Base-by-base conservation (phyloP, 1,139 yeast species). In the Debaryomyces sp. region DNA sequence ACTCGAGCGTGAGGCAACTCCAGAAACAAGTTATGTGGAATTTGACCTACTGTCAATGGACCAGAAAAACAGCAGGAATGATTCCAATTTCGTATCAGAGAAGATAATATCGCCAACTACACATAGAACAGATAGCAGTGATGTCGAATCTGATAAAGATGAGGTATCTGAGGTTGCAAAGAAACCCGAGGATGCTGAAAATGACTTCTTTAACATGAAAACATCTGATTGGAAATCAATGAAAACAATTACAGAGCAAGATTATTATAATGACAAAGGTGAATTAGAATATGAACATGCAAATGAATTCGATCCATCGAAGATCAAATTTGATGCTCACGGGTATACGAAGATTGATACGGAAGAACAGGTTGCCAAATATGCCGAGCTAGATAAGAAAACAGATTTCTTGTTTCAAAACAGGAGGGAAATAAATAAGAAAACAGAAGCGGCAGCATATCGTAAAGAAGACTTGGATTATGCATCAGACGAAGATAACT, bases 291-390 rank as follows among this genome's bases (percentile, higher is more conserved):
- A 75, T 50, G 54, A 63, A 12, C 50, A 60, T 2, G 58, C 58
- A 47, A 59, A 61, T 39, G 68, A 64, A 24, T 51, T 60, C 13
- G 60, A 66, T 26, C 63, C 63, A 12, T 59, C 53, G 35, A 58
- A 63, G 36, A 57, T 60, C 34, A 54, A 50, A 21, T 60, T 53
- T 26, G 62, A 60, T 26, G 56, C 66, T 43, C 63, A 69, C 13
- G 97, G 96, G 0, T 94, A 95, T 62, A 94, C 99, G 1, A 85
- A 96, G 58, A 87, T 95, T 10, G 91, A 92, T 37, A 88, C 87
- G 2, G 96, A 91, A 58, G 87, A 82, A 50, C 98, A 94, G 62
- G 96, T 95, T 32, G 87, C 85, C 23, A 83, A 84, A 54, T 89
- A 88, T 54, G 76, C 84, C 18, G 83, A 80, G 49, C 80, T 92